phyloP scores from a whole-genome alignment of 805 yeast genomes.

The Zygotorulaspora sp. region DNA sequence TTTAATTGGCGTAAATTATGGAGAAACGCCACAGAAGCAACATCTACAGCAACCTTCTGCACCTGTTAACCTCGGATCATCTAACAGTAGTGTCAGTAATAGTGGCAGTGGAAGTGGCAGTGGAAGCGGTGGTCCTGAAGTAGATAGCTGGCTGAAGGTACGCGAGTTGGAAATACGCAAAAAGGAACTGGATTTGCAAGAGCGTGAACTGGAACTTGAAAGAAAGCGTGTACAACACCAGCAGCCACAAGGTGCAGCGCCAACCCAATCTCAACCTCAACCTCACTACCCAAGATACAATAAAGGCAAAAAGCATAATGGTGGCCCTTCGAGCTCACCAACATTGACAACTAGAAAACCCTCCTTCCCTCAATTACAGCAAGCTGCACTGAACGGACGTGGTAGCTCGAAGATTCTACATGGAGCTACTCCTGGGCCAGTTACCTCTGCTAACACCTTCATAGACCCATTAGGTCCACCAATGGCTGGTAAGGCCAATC shows the following conservation, averaged over 20 bases:
- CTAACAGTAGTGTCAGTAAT: slow-evolving; percentile 8
- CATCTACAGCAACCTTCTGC: slow-evolving; percentile 10
- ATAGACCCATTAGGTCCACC: slow-evolving; percentile 23
- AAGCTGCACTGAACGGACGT: slow-evolving; percentile 18
- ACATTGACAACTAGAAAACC: slow-evolving; percentile 18
- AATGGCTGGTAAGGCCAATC: slow-evolving; percentile 8
- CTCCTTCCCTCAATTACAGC: slow-evolving; percentile 21
- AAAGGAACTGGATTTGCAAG: slow-evolving; percentile 35
- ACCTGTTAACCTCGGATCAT: slow-evolving; percentile 9
- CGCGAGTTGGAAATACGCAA: slow-evolving; percentile 33
- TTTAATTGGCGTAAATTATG: slow-evolving; percentile 29
- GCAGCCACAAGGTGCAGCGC: too few species aligned
- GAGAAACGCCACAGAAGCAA: slow-evolving; percentile 22
- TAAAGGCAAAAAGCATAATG: slow-evolving; percentile 6
- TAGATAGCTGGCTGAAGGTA: slow-evolving; percentile 24
- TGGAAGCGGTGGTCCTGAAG: slow-evolving; percentile 12
- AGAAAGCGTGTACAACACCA: slow-evolving; percentile 28
- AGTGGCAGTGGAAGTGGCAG: slow-evolving; percentile 5
- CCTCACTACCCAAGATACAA: slow-evolving; percentile 10
- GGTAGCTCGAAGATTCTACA: slow-evolving; percentile 25
- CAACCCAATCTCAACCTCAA: too few species aligned
- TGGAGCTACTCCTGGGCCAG: slow-evolving; percentile 23
- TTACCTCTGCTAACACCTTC: slow-evolving; percentile 20
- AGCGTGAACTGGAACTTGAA: slow-evolving; percentile 33
- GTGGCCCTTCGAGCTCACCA: slow-evolving; percentile 7